Percentiles rank a stretch among this genome's conserved stretches.
phyloP scores from a whole-genome alignment of 371 early-diverging fungal species.

The Mortierella sp. region DNA sequence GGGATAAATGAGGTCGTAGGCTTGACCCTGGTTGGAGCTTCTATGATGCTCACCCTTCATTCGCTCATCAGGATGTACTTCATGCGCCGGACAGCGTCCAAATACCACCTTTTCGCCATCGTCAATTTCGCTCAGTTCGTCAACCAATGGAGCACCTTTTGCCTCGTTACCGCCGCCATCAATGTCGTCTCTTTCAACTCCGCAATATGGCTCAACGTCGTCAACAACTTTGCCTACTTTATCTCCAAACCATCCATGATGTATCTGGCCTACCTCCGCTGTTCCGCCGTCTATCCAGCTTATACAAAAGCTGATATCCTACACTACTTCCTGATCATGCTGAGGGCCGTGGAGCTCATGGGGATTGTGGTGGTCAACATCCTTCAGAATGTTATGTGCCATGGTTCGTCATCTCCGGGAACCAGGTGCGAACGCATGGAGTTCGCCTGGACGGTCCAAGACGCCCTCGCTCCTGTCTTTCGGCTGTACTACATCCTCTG shows the following conservation, averaged over 20 bases:
- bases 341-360: conserved; percentile 31
- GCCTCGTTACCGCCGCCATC: conserved; percentile 26
- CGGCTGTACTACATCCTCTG: conserved; percentile 39
- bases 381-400: conserved; percentile 28
- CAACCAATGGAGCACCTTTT: conserved; percentile 33
- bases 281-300: conserved; percentile 33
- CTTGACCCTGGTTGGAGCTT: conserved; percentile 32
- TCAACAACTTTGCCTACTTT: conserved; percentile 36
- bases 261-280: conserved; percentile 48
- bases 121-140: conserved; percentile 40
- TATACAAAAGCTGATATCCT: conserved; percentile 17
- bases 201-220: conserved; percentile 32
- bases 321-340: conserved; percentile 18
- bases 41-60: conserved; percentile 34
- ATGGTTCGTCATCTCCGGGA: conserved; percentile 27
- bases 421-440: conserved; percentile 18
- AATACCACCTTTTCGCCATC: conserved; percentile 44
- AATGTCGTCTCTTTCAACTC: conserved; percentile 9
- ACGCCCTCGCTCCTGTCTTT: conserved; percentile 33
- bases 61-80: conserved; percentile 45
- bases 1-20: conserved; percentile 29
- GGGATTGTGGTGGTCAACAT: conserved; percentile 25
- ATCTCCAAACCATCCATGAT: conserved; percentile 37
- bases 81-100: conserved; percentile 31
- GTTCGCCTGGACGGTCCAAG: conserved; percentile 32